Percentiles rank a stretch among this genome's conserved stretches.
These are phyloP conservation scores for Clitoria ternatea DNA, from an alignment of 306 rosid species.

Conservation along the genomic window DNA sequence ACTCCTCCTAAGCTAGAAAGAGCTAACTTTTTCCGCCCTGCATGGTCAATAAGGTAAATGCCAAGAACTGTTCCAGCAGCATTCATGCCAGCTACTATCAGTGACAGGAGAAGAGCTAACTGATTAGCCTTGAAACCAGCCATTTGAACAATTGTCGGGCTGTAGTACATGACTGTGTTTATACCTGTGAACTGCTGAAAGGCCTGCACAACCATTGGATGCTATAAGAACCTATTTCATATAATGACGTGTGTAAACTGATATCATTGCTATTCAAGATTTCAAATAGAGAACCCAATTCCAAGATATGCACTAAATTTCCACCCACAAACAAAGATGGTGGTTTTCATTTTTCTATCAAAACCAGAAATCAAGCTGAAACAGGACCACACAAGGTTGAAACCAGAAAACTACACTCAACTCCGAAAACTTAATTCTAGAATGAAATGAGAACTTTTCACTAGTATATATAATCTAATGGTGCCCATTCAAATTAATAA, in stretches of 20 bases:
- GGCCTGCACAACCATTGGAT: constrained; percentile 48
- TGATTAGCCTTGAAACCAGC: constrained; percentile 77
- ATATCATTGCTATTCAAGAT: neutral
- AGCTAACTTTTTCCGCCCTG: constrained; percentile 74
- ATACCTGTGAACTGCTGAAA: constrained; percentile 93
- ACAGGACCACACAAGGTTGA: neutral
- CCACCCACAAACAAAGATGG: neutral
- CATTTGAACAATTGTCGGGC: constrained; percentile 95
- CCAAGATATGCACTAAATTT: neutral
- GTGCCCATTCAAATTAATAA: neutral
- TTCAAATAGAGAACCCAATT: neutral
- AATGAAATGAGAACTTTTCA: neutral
- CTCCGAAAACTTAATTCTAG: neutral
- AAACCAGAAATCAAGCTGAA: neutral
- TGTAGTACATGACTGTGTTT: constrained; percentile 97
- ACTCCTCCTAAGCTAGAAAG: constrained; percentile 75
- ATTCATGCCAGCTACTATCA: constrained; percentile 73
- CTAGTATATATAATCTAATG: neutral
- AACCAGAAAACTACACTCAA: neutral
- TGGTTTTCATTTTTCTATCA: neutral
- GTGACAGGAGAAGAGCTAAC: constrained; percentile 79
- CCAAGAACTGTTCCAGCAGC: constrained; percentile 82
- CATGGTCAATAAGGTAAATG: constrained; percentile 69
- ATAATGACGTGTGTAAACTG: neutral
- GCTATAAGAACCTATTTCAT: constrained; percentile 21